A percentile compares a stretch with the other conserved stretches of the same genome.
phyloP scores from a whole-genome alignment of 495 filamentous ascomycete genomes.

The Baudoinia panamericana region DNA sequence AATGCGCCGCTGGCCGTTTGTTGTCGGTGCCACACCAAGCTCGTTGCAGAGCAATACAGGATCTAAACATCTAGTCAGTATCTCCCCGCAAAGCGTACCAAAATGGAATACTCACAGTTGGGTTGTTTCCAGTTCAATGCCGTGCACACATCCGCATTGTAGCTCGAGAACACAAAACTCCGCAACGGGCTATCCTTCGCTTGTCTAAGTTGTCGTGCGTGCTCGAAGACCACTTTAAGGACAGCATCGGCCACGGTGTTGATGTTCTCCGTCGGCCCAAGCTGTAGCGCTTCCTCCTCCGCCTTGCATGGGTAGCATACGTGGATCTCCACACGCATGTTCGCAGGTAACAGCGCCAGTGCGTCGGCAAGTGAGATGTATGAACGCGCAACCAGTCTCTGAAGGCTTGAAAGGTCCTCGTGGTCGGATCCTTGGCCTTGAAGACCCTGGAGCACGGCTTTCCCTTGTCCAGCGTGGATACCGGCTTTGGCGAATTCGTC shows the following conservation, averaged over 20 bases:
- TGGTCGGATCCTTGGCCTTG: constrained; percentile 36
- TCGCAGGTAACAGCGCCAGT: constrained; percentile 54
- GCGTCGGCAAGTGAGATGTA: constrained; percentile 65
- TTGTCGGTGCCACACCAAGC: constrained; percentile 43
- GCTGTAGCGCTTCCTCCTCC: constrained; percentile 52
- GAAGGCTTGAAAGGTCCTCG: constrained; percentile 42
- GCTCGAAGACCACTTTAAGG: constrained; percentile 75
- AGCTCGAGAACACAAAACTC: constrained; percentile 83
- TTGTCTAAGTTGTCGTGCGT: constrained; percentile 64
- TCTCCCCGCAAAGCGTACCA: not conserved
- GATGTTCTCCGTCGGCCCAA: constrained; percentile 66
- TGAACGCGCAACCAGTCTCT: constrained; percentile 56
- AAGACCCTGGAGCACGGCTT: constrained; percentile 36
- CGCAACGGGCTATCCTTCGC: constrained; percentile 35
- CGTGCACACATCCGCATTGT: constrained; percentile 77
- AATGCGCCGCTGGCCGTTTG: constrained; percentile 3
- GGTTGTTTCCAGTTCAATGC: constrained; percentile 98
- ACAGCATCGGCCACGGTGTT: constrained; percentile 78
- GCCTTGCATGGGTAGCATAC: constrained; percentile 63
- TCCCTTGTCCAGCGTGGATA: constrained; percentile 8
- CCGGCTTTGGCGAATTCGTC: constrained; percentile 47
- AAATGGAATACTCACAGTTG: constrained; percentile 56
- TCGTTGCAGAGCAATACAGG: constrained; percentile 93
- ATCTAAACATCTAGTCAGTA: constrained; percentile 35
- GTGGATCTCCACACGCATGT: constrained; percentile 76